A percentile compares a stretch with the other conserved stretches of the same genome.
Evolutionary conservation across 2,329 filamentous ascomycete genomes (phyloP).

Genomic region (Alternaria sp.): DNA sequence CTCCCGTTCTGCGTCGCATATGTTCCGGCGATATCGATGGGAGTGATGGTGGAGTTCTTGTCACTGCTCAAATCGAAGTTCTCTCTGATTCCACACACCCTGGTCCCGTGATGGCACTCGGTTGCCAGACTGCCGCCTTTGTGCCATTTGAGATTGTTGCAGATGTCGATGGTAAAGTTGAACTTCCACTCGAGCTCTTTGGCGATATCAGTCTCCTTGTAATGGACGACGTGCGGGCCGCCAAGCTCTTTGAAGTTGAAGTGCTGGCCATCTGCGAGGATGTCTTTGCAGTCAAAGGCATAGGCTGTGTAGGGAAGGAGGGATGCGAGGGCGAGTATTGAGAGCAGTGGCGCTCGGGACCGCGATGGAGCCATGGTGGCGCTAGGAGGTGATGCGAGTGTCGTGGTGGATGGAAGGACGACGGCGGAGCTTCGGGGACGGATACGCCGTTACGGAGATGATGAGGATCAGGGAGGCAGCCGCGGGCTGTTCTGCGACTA

Average conservation of each 20-base stretch:
- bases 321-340: constrained; percentile 30
- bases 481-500: not conserved
- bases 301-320: constrained; percentile 36
- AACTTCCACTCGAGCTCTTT: constrained; percentile 69
- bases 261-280: constrained; percentile 63
- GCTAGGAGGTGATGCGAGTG: constrained; percentile 20
- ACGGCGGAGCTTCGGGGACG: constrained; percentile 1
- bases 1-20: constrained; percentile 64
- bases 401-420: constrained; percentile 9
- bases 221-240: constrained; percentile 73
- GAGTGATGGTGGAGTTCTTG: constrained; percentile 59
- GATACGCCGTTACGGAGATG: constrained; percentile 10
- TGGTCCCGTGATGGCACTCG: constrained; percentile 72
- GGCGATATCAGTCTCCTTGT: constrained; percentile 50
- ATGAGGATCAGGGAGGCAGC: constrained; percentile 4
- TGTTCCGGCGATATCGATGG: constrained; percentile 77
- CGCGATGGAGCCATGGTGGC: constrained; percentile 38
- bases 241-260: constrained; percentile 70
- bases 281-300: constrained; percentile 66
- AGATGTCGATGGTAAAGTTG: constrained; percentile 83
- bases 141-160: constrained; percentile 68
- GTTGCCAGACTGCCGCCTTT: constrained; percentile 58
- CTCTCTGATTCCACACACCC: constrained; percentile 78
- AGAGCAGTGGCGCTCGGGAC: constrained; percentile 30
- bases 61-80: constrained; percentile 59